Evolutionary conservation across 805 yeast species (phyloP), one percentile per base, ranked within the genome.

Genomic region (Myxozyma melibiosi): DNA sequence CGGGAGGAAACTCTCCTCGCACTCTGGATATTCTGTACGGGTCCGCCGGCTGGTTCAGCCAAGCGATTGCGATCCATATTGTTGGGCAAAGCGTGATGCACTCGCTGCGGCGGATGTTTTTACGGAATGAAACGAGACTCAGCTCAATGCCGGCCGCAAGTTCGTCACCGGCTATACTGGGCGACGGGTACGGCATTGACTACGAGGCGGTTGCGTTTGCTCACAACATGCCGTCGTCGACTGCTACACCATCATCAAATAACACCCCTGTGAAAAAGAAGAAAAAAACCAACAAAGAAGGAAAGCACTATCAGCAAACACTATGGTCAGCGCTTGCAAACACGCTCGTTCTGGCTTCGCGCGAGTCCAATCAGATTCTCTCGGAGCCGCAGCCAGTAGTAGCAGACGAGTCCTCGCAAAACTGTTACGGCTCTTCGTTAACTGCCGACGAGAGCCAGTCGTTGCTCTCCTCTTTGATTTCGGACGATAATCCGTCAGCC

Each of bases 271-370:
- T n/a, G 4, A 55, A 69, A 63, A 60, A 68, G 68, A 55, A 70
- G 67, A 50, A 56, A 66, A 41, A 58, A 61, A n/a, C 66, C 64
- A 13, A 55, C 58, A 2, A 65, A 65, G 6, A 57, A 66, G 42
- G 60, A 65, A 1, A 45, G 9, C 38, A 28, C 6, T 38, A 55
- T 40, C 64, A 63, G 44, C 75, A 72, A 48, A 72, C 73, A 1
- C 53, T 72, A 3, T 72, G 75, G 75, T 62, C 74, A 3, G 62
- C 67, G 8, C 54, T 71, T 28, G 75, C 75, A 2, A 65, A 67
- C 30, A 61, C 68, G 13, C 65, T 72, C 20, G 72, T 69, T 40
- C 63, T 68, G 25, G 74, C 73, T 1, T 71, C 73, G 6, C 56
- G 71, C 3, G 71, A 70, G 35, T 69, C 70, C 5, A 58, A 51